Base-by-base conservation (phyloP, 371 early-diverging fungal genomes). In the Entomophthora muscae region DNA sequence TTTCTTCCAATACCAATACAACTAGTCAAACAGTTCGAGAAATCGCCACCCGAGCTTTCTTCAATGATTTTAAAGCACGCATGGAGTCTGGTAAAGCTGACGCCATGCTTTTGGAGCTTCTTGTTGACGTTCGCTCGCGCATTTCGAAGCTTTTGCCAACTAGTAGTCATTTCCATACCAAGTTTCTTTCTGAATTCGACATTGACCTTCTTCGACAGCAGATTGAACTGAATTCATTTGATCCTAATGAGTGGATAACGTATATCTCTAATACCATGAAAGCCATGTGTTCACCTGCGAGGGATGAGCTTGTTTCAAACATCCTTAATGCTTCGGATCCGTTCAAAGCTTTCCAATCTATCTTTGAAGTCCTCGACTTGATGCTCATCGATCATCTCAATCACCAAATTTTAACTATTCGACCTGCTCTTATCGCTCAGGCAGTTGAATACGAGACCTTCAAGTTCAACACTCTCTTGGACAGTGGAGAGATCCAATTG, bases 331-430 rank as follows among this genome's bases (percentile, higher is more conserved):
- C 60, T 2, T 67, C 58, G 27, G 70, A 72, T 61, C 69, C 64
- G 24, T 68, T 70, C 13, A 70, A 71, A 23, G 68, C 73, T n/a
- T 71, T 83, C 56, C 71, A 76, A 32, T 65, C 65, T 10, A 75
- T 79, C 24, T 66, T 88, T 28, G 77, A 70, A 26, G 57, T 79
- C 3, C 67, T 86, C 30, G 87, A 88, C 24, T 68, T 74, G 24
- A 88, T 90, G 90, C 76, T 75, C 32, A 69, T 88, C 3, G 90
- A 90, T 64, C 68, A 86, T n/a, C 74, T 81, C 61, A 88, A 90
- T 71, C 85, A 76, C 64, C 71, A 76, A 1, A 66, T 88, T 13
- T 76, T 77, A 33, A 67, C 76, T 0, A 62, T 88, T n/a, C 78
- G 83, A 0, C 87, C 86, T 0, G 74, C 77, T 60, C 66, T 90